Evolutionary conservation across 345 rosid species (phyloP), one percentile per base, ranked within the genome.

Genomic region (Sonneratia alba): DNA sequence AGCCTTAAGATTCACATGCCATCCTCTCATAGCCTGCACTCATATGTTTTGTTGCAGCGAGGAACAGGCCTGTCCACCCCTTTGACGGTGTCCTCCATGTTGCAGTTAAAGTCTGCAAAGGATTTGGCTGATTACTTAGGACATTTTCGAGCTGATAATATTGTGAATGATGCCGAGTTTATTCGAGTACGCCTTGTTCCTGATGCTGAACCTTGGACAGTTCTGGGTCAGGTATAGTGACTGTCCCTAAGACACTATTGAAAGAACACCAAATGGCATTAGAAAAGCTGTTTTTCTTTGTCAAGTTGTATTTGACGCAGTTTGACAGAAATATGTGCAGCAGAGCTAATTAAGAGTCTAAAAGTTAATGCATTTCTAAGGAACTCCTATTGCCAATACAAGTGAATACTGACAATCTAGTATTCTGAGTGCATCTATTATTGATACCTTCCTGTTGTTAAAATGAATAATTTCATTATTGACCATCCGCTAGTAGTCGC

Each of bases 31-130:
- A 32, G 65, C 42, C 71, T 15, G 3, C 66, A 69, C 73, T 70
- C 24, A 27, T 78, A 40, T 27, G 34, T 51, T 49, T 74, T 38
- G 40, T 72, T 70, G 68, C 92, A 95, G 99, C 82, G 97, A 81
- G 99, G 99, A 85, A 95, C 99, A 61, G 99, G 99, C 49, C 82
- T 87, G 42, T 95, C 99, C 55, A 87, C 93, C 71, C 85, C 97
- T 74, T 83, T 89, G 83, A 85, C 97, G 16, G 72, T 85, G 69
- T 95, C 97, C 67, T 90, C 99, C 6, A 89, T 95, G 97, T 82
- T 72, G 74, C 97, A 95, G 77, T 53, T 91, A 36, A 86, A 81
- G 71, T 87, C 97, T 82, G 84, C 92, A 16, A 71, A 78, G 73
- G 79, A 80, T 8, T 74, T 89, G 77, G 89, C 86, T 75, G 89